Evolutionary conservation across 805 yeast genomes (phyloP), one percentile per base, ranked within the genome.

Genomic region (Blastobotrys americana): DNA sequence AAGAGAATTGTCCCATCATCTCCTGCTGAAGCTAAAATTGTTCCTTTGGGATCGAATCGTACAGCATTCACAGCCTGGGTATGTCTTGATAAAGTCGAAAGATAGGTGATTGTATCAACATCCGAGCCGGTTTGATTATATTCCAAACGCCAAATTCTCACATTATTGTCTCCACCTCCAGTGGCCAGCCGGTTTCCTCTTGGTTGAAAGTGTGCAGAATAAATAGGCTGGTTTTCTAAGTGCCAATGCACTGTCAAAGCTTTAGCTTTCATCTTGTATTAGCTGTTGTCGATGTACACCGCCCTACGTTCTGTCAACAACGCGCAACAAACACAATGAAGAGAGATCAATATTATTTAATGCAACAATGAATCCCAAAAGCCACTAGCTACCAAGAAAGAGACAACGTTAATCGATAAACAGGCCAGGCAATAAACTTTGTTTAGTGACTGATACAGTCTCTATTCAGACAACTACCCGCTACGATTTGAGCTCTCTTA

Each of bases 11-110:
- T 78, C 1, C 98, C 97, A 61, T 93, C 98, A 59, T 93, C 99
- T 2, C 97, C 95, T 0, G 96, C 97, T 0, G 90, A 75, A 0
- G 97, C 97, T 18, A 93, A 67, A 4, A 73, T 52, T 1, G 42
- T 44, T 40, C 96, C 96, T 2, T 61, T 64, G 2, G 82, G 79
- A 56, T 77, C 81, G 59, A 89, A 93, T 42, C 96, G 67, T 3
- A 86, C 95, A 27, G 79, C 89, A 58, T 93, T 93, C 17, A 93
- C 96, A 0, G 97, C 96, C 60, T 88, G 96, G 2, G 93, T 84
- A 60, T 93, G 98, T 55, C 87, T 88, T 2, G 82, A 64, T 41
- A 93, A 70, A 0, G 96, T 86, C 15, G 93, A 76, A 22, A 88
- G 67, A 60, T 88, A 90, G 48, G 80, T 83, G 15, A 88, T 83